Conservation (phyloP, 106 monocot genomes). For the Apostasia ramifera region DNA sequence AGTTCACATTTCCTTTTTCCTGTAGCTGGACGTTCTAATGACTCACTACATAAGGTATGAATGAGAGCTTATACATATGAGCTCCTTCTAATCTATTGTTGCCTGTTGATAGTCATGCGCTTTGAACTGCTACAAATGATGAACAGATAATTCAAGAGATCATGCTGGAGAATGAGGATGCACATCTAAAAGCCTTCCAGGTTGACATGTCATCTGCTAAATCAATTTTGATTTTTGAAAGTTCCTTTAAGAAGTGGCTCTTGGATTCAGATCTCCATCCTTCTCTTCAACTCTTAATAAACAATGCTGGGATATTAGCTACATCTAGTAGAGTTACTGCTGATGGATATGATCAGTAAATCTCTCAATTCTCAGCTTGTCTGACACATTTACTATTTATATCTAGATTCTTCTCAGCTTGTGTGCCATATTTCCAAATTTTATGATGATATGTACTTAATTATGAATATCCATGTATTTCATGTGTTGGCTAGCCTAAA, state of each 20-base stretch:
- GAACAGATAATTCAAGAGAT: slow-evolving; percentile 68
- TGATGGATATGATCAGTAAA: slow-evolving; percentile 87
- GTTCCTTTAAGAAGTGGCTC: slow-evolving; percentile 64
- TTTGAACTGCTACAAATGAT: slow-evolving; percentile 6
- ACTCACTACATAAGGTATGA: slow-evolving; percentile 39
- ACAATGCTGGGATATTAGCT: slow-evolving; percentile 94
- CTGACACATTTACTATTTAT: no score
- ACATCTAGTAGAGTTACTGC: slow-evolving; percentile 41
- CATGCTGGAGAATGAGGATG: slow-evolving; percentile 35
- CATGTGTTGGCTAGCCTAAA: no score
- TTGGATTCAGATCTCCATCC: slow-evolving; percentile 41
- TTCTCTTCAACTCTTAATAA: slow-evolving; percentile 82
- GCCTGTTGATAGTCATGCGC: not conserved
- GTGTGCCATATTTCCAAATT: no score
- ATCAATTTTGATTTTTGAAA: slow-evolving; percentile 71
- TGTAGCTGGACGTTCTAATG: slow-evolving; percentile 49
- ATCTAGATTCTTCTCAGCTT: no score
- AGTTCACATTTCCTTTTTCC: no score
- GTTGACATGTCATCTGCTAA: slow-evolving; percentile 67
- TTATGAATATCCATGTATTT: no score
- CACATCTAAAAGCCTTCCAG: slow-evolving; percentile 38
- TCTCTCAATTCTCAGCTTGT: slow-evolving; percentile 3
- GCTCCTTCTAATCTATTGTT: not conserved
- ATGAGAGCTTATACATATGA: not conserved
- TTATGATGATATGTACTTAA: no score